Evolutionary conservation across 2,329 filamentous ascomycete species (phyloP).

Genomic region (Lachnellula hyalina): DNA sequence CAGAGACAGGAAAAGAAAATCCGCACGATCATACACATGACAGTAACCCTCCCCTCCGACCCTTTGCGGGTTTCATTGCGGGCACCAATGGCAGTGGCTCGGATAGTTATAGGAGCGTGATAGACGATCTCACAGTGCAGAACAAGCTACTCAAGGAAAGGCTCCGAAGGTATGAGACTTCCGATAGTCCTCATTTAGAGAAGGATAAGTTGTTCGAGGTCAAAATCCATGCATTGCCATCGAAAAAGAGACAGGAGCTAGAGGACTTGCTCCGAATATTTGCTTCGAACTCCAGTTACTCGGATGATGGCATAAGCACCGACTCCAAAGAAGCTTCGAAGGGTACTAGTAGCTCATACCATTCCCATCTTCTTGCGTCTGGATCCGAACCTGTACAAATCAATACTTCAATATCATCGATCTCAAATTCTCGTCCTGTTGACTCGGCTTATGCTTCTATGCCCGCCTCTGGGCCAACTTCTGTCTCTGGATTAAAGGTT

Average conservation of each 20-base stretch:
- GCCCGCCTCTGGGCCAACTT: conserved; percentile 39
- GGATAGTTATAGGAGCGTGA: conserved; percentile 75
- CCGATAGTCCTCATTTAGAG: conserved; percentile 60
- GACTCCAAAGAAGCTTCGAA: neutral
- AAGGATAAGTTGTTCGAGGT: conserved; percentile 81
- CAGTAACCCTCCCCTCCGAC: neutral
- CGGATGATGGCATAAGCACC: conserved; percentile 35
- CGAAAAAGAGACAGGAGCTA: conserved; percentile 69
- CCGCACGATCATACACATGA: neutral
- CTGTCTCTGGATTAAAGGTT: conserved; percentile 26
- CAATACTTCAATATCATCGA: conserved; percentile 14
- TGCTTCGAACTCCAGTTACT: conserved; percentile 55
- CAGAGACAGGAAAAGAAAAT: conserved; percentile 2
- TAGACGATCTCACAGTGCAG: conserved; percentile 80
- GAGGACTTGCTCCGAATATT: conserved; percentile 70
- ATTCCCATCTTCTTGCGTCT: conserved; percentile 42
- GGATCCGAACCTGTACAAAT: conserved; percentile 3
- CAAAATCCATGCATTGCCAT: conserved; percentile 67
- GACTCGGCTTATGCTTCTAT: conserved; percentile 63
- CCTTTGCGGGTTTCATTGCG: neutral
- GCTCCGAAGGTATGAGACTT: conserved; percentile 64
- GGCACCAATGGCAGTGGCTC: conserved; percentile 33
- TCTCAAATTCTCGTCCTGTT: conserved; percentile 36
- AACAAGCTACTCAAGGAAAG: conserved; percentile 74
- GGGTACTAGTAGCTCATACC: neutral